Conservation (phyloP, 306 rosid genomes). For the Sphenostylis stenocarpa region DNA sequence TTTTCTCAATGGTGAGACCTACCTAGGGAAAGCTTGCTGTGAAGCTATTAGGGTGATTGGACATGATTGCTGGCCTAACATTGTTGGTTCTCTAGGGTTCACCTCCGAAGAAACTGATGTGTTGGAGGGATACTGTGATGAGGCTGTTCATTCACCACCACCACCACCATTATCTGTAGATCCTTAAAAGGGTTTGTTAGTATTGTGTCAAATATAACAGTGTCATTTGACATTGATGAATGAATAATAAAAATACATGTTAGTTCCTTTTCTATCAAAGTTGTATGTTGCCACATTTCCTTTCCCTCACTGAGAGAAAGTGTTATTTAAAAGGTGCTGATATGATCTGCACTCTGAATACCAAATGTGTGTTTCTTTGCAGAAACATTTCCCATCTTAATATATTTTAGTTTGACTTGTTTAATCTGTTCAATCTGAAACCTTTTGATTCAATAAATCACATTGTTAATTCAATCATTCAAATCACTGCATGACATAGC, state of each 20-base stretch:
- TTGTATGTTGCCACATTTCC: neutral
- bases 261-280: neutral
- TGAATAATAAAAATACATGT: neutral
- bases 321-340: neutral
- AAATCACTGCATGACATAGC: neutral
- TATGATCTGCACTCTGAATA: neutral
- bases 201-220: neutral
- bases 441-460: neutral
- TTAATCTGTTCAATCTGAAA: neutral
- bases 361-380: neutral
- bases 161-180: neutral
- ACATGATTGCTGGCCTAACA: slow-evolving; percentile 14
- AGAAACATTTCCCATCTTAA: neutral
- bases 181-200: neutral
- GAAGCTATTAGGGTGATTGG: slow-evolving; percentile 11
- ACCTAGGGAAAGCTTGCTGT: neutral
- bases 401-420: neutral
- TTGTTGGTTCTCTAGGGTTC: neutral
- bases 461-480: neutral
- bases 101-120: neutral
- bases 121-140: slow-evolving; percentile 5
- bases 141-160: neutral
- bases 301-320: neutral
- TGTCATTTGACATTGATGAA: neutral
- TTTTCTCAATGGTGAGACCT: neutral